Conservation (phyloP, 1,284 basidiomycete species). For the Neonothopanus nambi region DNA sequence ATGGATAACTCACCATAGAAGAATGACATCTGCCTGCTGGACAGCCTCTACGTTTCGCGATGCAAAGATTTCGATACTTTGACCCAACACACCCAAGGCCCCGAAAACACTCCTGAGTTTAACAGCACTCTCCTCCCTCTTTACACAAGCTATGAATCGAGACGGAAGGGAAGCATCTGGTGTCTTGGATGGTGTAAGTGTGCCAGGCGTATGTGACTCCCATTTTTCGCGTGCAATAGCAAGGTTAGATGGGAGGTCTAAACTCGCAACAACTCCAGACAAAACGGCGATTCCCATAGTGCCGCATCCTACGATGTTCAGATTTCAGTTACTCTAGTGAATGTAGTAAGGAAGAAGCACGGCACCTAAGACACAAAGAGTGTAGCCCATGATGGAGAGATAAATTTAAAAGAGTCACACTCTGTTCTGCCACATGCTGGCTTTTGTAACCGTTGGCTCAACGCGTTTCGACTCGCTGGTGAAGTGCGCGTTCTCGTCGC, state of each 20-base stretch:
- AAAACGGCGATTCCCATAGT: constrained; percentile 98
- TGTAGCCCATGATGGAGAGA: constrained; percentile 52
- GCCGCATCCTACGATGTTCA: constrained; percentile 76
- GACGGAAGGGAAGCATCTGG: constrained; percentile 73
- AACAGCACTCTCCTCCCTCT: constrained; percentile 72
- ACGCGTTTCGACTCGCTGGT: constrained; percentile 82
- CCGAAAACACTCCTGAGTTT: constrained; percentile 70
- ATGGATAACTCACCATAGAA: constrained; percentile 73
- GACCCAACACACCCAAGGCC: constrained; percentile 55
- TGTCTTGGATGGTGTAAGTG: constrained; percentile 65
- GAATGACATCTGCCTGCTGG: constrained; percentile 77
- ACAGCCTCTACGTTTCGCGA: constrained; percentile 77
- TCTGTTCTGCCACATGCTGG: constrained; percentile 45
- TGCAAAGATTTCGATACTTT: constrained; percentile 69
- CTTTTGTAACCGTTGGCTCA: constrained; percentile 89
- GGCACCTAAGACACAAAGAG: constrained; percentile 59
- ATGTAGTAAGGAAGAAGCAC: constrained; percentile 1
- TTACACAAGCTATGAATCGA: constrained; percentile 91
- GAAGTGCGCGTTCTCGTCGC: constrained; percentile 55
- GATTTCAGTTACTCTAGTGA: neutral
- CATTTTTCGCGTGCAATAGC: constrained; percentile 47
- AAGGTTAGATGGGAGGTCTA: constrained; percentile 49
- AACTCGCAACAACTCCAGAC: constrained; percentile 83
- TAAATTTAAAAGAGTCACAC: constrained; percentile 5
- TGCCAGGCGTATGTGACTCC: constrained; percentile 85